phyloP scores from a whole-genome alignment of 2,329 filamentous ascomycete genomes.

The Cercospora sesami region DNA sequence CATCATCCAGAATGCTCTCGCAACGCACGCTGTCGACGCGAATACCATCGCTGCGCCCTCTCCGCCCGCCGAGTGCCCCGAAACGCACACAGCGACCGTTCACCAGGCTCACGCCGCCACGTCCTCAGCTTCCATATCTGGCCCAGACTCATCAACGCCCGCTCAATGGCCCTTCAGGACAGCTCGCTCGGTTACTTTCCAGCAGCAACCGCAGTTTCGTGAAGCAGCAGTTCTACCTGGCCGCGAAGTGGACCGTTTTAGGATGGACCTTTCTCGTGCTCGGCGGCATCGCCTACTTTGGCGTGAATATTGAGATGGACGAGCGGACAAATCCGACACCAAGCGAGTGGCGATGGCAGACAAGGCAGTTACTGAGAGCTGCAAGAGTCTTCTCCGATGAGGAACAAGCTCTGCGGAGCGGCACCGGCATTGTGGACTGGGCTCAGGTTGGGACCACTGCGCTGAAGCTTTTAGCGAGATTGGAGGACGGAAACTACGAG shows the following conservation, averaged over 20 bases:
- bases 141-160: constrained; percentile 48
- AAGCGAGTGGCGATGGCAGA: constrained; percentile 73
- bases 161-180: constrained; percentile 32
- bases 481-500: constrained; percentile 70
- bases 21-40: constrained; percentile 19
- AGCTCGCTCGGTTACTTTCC: constrained; percentile 71
- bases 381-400: constrained; percentile 52
- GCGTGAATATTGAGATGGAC: constrained; percentile 69
- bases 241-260: constrained; percentile 65
- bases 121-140: constrained; percentile 67
- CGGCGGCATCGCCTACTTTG: constrained; percentile 62
- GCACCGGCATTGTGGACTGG: constrained; percentile 67
- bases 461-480: constrained; percentile 59
- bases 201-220: constrained; percentile 73
- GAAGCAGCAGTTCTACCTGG: constrained; percentile 68
- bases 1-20: constrained; percentile 26
- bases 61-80: constrained; percentile 28
- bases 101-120: constrained; percentile 57
- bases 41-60: constrained; percentile 32
- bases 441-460: constrained; percentile 63
- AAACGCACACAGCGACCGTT: constrained; percentile 51
- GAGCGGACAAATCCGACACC: constrained; percentile 80
- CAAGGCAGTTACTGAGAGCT: constrained; percentile 66
- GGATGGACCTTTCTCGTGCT: constrained; percentile 65
- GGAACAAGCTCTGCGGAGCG: constrained; percentile 55